Evolutionary conservation across 345 rosid species (phyloP).

Genomic region (Melaleuca alternifolia): DNA sequence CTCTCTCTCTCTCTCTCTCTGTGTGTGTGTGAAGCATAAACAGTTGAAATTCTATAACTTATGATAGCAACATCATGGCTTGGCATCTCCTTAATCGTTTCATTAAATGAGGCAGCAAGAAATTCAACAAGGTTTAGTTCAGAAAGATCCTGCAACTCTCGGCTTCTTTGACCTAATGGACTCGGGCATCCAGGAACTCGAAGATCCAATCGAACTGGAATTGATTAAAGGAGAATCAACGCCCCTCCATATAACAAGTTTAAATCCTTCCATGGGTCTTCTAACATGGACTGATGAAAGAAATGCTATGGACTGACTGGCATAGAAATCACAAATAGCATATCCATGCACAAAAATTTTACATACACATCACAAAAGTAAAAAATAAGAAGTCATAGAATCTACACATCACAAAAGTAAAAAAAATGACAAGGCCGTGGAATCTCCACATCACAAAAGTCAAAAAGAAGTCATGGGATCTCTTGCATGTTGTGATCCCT

Average conservation of each 20-base stretch:
- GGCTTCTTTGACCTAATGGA: slow-evolving; percentile 38
- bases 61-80: background rate
- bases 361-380: too few species aligned
- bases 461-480: too few species aligned
- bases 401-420: too few species aligned
- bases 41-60: background rate
- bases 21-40: background rate
- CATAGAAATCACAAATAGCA: too few species aligned
- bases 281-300: slow-evolving; percentile 61
- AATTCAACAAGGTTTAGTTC: slow-evolving; percentile 70
- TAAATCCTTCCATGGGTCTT: slow-evolving; percentile 69
- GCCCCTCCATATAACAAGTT: slow-evolving; percentile 52
- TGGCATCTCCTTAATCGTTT: slow-evolving; percentile 25
- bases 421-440: too few species aligned
- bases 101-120: slow-evolving; percentile 71
- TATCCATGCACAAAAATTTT: too few species aligned
- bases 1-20: too few species aligned
- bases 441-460: too few species aligned
- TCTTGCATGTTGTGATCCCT: too few species aligned
- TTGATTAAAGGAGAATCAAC: slow-evolving; percentile 13
- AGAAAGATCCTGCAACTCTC: slow-evolving; percentile 30
- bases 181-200: slow-evolving; percentile 57
- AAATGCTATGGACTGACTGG: slow-evolving; percentile 28
- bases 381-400: too few species aligned
- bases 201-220: slow-evolving; percentile 12